Evolutionary conservation across 352 stramenopile species (phyloP), one percentile per base, ranked within the genome.

Genomic region (Nothophytophthora sp.): DNA sequence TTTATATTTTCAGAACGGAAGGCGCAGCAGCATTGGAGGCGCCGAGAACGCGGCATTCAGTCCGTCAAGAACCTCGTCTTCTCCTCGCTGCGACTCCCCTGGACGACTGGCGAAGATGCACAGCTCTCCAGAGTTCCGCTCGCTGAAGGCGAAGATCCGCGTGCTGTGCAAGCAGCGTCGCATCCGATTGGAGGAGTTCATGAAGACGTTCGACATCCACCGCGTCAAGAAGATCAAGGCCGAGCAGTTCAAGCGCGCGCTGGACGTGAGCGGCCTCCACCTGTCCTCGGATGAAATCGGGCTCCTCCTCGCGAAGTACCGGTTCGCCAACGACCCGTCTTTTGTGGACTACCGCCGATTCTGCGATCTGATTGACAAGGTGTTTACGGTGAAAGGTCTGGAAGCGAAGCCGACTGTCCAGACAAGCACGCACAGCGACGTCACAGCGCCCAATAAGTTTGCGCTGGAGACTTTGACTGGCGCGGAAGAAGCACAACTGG

Each of bases 151-250:
- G 40, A 90, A 90, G 61, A 73, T 92, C 34, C 80, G 81, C 20
- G 54, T 79, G 40, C 53, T 90, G 47, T 95, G 84, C 62, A 95
- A 90, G 64, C 80, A 95, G 52, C 77, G 78, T 13, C 80, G 84
- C 23, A 87, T 92, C 51, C 84, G 81, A 1, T 48, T 95, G 4
- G 84, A 95, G 62, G 81, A 92, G 55, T 94, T 94, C 35, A 94
- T 94, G 84, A 92, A 89, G 44, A 94, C 84, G 11, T 94, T 94
- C 38, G 84, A 94, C 61, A 52, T 86, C 15, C 84, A 94, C 49
- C 73, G 81, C 55, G 78, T 90, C 9, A 92, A 95, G 70, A 90
- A 88, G 37, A 91, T 95, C 50, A 79, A 77, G 40, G 56, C 73
- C 0, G 81, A 92, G 40, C 84, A 92, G 60, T 95, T 92, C 59